phyloP scores from a whole-genome alignment of 1,284 basidiomycete species.

The Amylostereum chailletii region DNA sequence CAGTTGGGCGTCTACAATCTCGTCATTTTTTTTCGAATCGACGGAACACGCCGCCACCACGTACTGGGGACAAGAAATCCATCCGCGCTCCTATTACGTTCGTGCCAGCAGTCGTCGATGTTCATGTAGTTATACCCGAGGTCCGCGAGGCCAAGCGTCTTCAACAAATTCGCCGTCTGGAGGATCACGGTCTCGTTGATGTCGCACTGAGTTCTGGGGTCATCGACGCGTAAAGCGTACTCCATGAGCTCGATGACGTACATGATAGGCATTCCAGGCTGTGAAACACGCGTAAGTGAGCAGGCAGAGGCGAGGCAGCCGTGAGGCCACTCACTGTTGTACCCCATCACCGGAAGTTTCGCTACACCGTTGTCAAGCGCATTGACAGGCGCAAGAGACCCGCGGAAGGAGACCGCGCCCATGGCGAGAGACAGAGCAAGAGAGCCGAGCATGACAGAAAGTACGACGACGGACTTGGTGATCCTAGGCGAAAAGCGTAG shows the following conservation, averaged over 20 bases:
- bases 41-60: slow-evolving; percentile 1
- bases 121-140: slow-evolving; percentile 46
- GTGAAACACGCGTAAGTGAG: neutral
- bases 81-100: slow-evolving; percentile 33
- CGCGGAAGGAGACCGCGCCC: neutral
- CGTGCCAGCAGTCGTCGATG: slow-evolving; percentile 51
- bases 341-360: slow-evolving; percentile 31
- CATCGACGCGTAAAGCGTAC: neutral
- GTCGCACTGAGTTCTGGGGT: slow-evolving; percentile 31
- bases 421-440: neutral
- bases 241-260: slow-evolving; percentile 17
- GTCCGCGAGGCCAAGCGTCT: slow-evolving; percentile 36
- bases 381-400: slow-evolving; percentile 19
- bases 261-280: slow-evolving; percentile 58
- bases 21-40: slow-evolving; percentile 12
- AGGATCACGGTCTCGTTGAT: slow-evolving; percentile 44
- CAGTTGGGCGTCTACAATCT: slow-evolving; percentile 27
- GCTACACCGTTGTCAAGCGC: slow-evolving; percentile 3
- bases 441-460: neutral
- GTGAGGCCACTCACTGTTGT: slow-evolving; percentile 31
- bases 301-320: neutral
- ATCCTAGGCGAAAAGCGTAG: no score
- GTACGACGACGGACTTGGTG: no score
- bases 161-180: slow-evolving; percentile 37
- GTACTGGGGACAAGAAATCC: slow-evolving; percentile 40